Percentiles rank a stretch among this genome's conserved stretches.
Conservation (phyloP, 2,329 filamentous ascomycete species). For the Fusarium buharicum region DNA sequence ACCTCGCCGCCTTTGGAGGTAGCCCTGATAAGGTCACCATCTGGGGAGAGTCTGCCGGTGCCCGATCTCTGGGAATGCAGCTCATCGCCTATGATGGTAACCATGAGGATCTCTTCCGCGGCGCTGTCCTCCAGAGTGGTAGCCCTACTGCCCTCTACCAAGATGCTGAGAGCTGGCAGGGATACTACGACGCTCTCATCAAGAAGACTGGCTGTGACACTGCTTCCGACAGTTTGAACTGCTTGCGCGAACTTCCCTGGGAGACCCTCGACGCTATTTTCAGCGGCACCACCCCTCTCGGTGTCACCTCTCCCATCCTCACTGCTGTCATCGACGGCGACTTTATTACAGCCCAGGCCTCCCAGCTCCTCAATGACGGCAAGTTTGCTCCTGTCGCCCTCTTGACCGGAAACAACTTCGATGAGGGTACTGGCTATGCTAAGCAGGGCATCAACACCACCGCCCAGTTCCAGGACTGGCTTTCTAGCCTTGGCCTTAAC, state of each 20-base stretch:
- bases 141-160: slow-evolving; percentile 47
- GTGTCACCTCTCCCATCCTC: slow-evolving; percentile 27
- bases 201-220: slow-evolving; percentile 39
- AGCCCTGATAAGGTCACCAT: slow-evolving; percentile 59
- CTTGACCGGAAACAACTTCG: slow-evolving; percentile 69
- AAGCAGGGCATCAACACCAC: slow-evolving; percentile 64
- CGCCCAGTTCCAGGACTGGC: slow-evolving; percentile 56
- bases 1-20: slow-evolving; percentile 61
- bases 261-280: slow-evolving; percentile 47
- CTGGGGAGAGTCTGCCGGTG: slow-evolving; percentile 66
- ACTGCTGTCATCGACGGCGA: slow-evolving; percentile 50
- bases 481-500: slow-evolving; percentile 36
- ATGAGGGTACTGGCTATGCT: slow-evolving; percentile 70
- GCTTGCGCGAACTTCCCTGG: slow-evolving; percentile 48
- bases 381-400: slow-evolving; percentile 73
- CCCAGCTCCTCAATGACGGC: slow-evolving; percentile 64
- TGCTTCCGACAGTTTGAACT: slow-evolving; percentile 43
- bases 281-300: slow-evolving; percentile 38
- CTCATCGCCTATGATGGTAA: slow-evolving; percentile 63
- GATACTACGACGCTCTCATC: slow-evolving; percentile 48
- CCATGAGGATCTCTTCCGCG: slow-evolving; percentile 64
- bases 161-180: slow-evolving; percentile 40
- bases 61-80: slow-evolving; percentile 60
- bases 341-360: slow-evolving; percentile 56
- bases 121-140: slow-evolving; percentile 62